Percentiles rank a stretch among this genome's conserved stretches.
phyloP scores from a whole-genome alignment of 2,329 filamentous ascomycete species.

The Cytospora schulzeri region DNA sequence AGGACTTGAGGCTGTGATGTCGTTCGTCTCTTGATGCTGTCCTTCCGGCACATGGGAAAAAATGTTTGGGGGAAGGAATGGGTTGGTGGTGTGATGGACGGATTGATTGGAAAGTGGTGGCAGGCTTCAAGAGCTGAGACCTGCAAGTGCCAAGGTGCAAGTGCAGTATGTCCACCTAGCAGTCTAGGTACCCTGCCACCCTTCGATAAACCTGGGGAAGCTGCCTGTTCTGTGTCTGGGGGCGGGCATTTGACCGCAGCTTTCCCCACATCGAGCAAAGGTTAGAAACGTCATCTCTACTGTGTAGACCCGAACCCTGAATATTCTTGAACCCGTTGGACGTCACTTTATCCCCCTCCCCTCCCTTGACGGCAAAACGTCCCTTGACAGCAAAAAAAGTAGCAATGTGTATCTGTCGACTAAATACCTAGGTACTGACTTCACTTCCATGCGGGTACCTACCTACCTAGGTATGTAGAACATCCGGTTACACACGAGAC shows the following conservation, averaged over 20 bases:
- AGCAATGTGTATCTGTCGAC: too few relatives aligned
- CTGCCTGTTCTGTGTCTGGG: neutral
- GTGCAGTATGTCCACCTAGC: too few relatives aligned
- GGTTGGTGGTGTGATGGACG: slow-evolving; percentile 10
- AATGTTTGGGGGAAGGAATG: slow-evolving; percentile 9
- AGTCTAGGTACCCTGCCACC: too few relatives aligned
- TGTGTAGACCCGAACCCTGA: neutral
- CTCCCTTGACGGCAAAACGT: too few relatives aligned
- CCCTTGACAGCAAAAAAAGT: too few relatives aligned
- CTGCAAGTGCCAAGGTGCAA: neutral
- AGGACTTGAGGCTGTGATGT: slow-evolving; percentile 12
- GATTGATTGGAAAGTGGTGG: slow-evolving; percentile 20
- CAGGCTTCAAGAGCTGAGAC: slow-evolving; percentile 23
- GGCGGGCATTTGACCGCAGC: neutral
- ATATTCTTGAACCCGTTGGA: too few relatives aligned
- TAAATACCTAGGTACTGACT: too few relatives aligned
- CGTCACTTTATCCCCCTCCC: too few relatives aligned
- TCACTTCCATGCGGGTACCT: too few relatives aligned
- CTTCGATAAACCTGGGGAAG: neutral
- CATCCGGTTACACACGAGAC: neutral
- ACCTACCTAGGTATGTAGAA: too few relatives aligned
- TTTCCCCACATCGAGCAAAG: neutral
- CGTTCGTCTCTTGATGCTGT: slow-evolving; percentile 4
- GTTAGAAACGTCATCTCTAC: neutral
- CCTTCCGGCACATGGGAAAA: neutral